Evolutionary conservation across 257 asterid species (phyloP).

Genomic region (Mitragyna speciosa): DNA sequence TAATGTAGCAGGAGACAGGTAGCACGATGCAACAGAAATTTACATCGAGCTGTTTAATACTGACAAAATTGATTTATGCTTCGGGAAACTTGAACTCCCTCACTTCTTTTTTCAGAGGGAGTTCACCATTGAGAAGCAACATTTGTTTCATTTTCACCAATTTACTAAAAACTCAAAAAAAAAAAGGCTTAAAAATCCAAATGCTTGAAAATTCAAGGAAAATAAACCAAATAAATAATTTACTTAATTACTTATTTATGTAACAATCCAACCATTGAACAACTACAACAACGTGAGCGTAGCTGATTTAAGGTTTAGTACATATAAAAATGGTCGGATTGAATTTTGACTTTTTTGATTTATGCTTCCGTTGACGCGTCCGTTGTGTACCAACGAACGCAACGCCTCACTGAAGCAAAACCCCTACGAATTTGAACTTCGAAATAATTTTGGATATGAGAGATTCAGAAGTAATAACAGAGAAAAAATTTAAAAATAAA

Average conservation of each 20-base stretch:
- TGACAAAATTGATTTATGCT: slow-evolving; percentile 26
- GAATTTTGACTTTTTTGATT: not conserved
- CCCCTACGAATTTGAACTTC: not conserved
- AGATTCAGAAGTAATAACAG: not conserved
- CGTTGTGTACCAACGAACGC: slow-evolving; percentile 26
- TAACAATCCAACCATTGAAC: slow-evolving; percentile 11
- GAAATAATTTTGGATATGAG: not conserved
- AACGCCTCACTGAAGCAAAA: slow-evolving; percentile 30
- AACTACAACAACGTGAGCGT: not conserved
- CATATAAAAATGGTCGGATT: not conserved
- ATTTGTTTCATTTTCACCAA: not conserved
- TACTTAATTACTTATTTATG: not conserved
- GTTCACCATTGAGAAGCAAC: slow-evolving; percentile 37
- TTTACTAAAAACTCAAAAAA: too few relatives aligned
- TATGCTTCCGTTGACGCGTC: slow-evolving; percentile 36
- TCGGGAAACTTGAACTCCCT: slow-evolving; percentile 26
- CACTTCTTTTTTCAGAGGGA: not conserved
- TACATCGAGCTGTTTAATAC: slow-evolving; percentile 30
- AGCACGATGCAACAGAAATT: slow-evolving; percentile 19
- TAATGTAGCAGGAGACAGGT: slow-evolving; percentile 35
- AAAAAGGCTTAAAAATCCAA: too few relatives aligned
- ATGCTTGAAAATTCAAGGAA: too few relatives aligned
- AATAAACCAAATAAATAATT: not conserved
- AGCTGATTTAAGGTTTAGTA: not conserved
- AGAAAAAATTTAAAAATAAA: not conserved